Percentiles rank a stretch among this genome's conserved stretches.
phyloP scores from a whole-genome alignment of 176 grass and related monocot genomes.

The Stipa capillata region DNA sequence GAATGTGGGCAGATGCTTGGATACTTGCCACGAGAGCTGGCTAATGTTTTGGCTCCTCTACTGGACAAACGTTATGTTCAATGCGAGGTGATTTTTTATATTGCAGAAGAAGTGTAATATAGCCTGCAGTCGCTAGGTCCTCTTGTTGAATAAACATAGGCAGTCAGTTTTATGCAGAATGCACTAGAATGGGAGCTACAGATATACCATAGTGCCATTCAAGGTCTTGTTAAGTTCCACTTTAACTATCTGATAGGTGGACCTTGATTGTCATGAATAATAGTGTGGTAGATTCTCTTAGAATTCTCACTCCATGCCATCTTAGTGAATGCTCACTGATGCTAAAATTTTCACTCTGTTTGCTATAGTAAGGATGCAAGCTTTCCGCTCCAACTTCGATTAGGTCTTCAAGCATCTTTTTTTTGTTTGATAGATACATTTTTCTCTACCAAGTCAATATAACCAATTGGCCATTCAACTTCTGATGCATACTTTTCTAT shows the following conservation, averaged over 20 bases:
- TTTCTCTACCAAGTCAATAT: background rate
- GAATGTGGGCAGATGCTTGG: conserved; percentile 46
- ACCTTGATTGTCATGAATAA: background rate
- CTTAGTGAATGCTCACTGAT: background rate
- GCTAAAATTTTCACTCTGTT: background rate
- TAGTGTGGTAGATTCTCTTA: background rate
- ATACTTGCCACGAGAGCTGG: conserved; percentile 76
- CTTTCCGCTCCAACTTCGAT: background rate
- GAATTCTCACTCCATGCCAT: background rate
- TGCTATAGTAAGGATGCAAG: background rate
- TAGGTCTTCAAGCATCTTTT: background rate
- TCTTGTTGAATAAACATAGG: background rate
- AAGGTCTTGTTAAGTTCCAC: background rate
- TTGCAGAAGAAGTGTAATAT: background rate
- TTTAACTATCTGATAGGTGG: background rate
- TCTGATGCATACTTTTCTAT: background rate
- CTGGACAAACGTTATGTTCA: conserved; percentile 52
- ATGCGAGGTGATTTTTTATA: conserved; percentile 53
- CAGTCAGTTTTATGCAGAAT: background rate
- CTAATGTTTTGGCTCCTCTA: conserved; percentile 76
- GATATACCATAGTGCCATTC: background rate
- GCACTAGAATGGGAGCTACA: background rate
- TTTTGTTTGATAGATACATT: background rate
- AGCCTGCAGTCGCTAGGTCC: background rate
- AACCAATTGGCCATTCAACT: background rate